phyloP scores from a whole-genome alignment of 2,329 filamentous ascomycete genomes.

The Phialocephala subalpina region DNA sequence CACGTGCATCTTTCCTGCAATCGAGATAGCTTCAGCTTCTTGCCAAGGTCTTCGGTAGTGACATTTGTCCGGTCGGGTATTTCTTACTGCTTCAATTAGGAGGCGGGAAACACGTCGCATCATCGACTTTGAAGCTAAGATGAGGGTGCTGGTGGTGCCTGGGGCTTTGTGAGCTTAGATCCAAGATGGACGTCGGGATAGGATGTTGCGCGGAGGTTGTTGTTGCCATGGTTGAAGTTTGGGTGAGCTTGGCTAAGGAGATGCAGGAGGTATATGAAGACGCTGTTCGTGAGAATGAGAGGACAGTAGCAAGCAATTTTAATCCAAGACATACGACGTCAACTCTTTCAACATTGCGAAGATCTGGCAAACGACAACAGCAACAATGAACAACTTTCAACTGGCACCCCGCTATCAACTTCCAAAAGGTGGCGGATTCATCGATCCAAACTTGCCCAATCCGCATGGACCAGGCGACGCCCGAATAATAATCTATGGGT shows the following conservation, averaged over 20 bases:
- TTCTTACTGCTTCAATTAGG: background rate
- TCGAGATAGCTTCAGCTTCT: background rate
- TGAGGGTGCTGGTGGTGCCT: background rate
- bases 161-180: background rate
- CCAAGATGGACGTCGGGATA: background rate
- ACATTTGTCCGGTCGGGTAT: background rate
- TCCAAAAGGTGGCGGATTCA: constrained; percentile 9
- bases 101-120: background rate
- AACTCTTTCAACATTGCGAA: background rate
- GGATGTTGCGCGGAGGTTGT: background rate
- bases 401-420: background rate
- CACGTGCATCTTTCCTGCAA: background rate
- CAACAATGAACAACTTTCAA: background rate
- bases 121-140: background rate
- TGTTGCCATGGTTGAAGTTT: background rate
- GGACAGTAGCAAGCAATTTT: background rate
- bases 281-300: background rate
- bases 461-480: constrained; percentile 21
- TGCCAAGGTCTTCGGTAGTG: background rate
- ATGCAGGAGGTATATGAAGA: background rate
- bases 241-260: background rate
- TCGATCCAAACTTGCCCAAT: constrained; percentile 20
- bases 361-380: background rate
- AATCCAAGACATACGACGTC: background rate
- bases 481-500: constrained; percentile 26